A percentile compares a stretch with the other conserved stretches of the same genome.
These are phyloP conservation scores for Linderniella brevidens DNA, from an alignment of 257 asterid genomes.

Conservation along the genomic window DNA sequence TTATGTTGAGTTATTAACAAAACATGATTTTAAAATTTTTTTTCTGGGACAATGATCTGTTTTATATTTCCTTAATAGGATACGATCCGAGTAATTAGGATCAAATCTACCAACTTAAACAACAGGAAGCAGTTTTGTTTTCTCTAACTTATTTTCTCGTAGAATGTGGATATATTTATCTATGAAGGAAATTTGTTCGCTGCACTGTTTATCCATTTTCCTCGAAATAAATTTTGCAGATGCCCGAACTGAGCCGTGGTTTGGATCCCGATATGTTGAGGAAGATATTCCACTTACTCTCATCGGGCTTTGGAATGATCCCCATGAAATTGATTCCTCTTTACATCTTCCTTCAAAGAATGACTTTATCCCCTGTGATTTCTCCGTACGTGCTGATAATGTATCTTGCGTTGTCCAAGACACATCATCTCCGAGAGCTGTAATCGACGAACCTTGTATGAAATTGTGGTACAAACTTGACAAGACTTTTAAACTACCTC, in stretches of 20 bases:
- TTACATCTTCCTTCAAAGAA: constrained; percentile 72
- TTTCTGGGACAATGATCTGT: no score
- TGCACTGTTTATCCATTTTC: no score
- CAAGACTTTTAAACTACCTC: constrained; percentile 76
- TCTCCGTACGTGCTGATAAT: constrained; percentile 51
- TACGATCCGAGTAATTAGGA: no score
- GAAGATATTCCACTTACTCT: constrained; percentile 67
- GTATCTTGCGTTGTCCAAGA: constrained; percentile 23
- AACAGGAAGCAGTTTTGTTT: no score
- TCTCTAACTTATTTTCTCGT: no score
- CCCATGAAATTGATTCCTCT: constrained; percentile 45
- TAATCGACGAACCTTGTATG: constrained; percentile 61
- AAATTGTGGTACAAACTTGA: constrained; percentile 95
- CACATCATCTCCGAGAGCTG: constrained; percentile 49
- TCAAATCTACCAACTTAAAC: no score
- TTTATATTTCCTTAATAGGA: no score
- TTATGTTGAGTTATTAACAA: no score
- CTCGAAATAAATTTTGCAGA: constrained; percentile 23
- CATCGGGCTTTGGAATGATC: constrained; percentile 68
- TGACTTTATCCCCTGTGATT: constrained; percentile 78
- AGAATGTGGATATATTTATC: no score
- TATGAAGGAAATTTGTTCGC: no score
- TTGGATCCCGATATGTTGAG: constrained; percentile 70
- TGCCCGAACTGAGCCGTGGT: constrained; percentile 86
- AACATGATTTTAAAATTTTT: no score